Evolutionary conservation across 495 filamentous ascomycete species (phyloP), one percentile per base, ranked within the genome.

Genomic region (Talaromyces borbonicus): DNA sequence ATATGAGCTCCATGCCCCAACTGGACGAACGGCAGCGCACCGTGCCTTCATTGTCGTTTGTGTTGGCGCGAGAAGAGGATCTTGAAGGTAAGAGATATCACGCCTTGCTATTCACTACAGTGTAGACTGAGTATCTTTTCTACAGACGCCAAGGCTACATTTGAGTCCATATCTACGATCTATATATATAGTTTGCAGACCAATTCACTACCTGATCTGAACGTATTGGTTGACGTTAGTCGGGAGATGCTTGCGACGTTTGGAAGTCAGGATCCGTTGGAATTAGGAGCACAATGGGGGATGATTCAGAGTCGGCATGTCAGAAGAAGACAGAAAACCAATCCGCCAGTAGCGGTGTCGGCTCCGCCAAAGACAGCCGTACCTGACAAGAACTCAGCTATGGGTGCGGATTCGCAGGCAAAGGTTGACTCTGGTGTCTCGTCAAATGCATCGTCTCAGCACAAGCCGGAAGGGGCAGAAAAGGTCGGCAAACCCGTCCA

Each of bases 171-270:
- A 46, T 70, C 68, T 0, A 84, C 83, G 3, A 80, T 95, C 44
- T 87, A 95, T 56, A 65, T 97, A 38, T 97, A 97, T 62, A 95
- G 88, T 56, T 51, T 97, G 31, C 83, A 83, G 27, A 76, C 85
- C 1, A 72, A 78, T 23, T 68, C 77, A 2, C 61, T 88, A 7
- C 81, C 86, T 61, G 86, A 95, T 55, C 65, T 95, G 25, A 79
- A 87, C 56, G 57, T 83, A 7, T 70, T 95, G 39, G 80, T 80
- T 8, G 81, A 89, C 52, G 78, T 76, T 12, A 77, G 71, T 47
- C 68, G 75, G 14, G 78, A 85, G 54, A 66, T 81, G 31, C 55
- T 68, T n/a, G 60, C 50, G n/a, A 62, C 73, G 2, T 63, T 68
- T 48, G 62, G 63, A 3, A 64, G 69, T 16, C 81, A 86, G 37